Conservation (phyloP, 345 rosid species). For the Geranium brycei region DNA sequence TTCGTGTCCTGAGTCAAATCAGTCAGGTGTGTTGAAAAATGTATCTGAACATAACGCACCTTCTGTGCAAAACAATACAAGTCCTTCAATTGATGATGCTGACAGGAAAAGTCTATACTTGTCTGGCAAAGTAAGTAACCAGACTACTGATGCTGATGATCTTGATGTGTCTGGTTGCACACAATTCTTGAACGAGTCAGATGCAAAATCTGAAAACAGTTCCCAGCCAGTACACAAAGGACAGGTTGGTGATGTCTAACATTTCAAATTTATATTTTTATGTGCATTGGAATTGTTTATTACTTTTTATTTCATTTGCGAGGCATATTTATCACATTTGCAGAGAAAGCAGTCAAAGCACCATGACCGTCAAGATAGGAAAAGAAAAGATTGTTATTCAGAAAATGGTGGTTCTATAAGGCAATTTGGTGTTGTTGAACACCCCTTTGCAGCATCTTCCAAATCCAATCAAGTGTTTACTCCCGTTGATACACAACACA, state of each 20-base stretch:
- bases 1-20: conserved; percentile 16
- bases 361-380: conserved; percentile 25
- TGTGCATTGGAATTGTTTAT: not conserved
- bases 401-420: conserved; percentile 31
- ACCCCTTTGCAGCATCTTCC: conserved; percentile 14
- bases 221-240: conserved; percentile 24
- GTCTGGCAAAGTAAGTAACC: conserved; percentile 24
- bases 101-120: conserved; percentile 18
- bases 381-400: conserved; percentile 22
- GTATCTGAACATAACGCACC: conserved; percentile 26
- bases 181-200: conserved; percentile 16
- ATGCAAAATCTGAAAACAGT: conserved; percentile 27
- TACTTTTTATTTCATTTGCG: too few relatives aligned
- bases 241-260: conserved; percentile 33
- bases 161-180: conserved; percentile 16
- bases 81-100: conserved; percentile 24
- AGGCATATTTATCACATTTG: not conserved
- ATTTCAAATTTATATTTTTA: not conserved
- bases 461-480: conserved; percentile 17
- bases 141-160: conserved; percentile 14
- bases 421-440: conserved; percentile 21
- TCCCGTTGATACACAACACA: conserved; percentile 13
- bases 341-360: conserved; percentile 30
- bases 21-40: conserved; percentile 14
- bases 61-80: conserved; percentile 22